These are phyloP conservation scores for Chaetomiaceae sp. DNA, from an alignment of 2,329 filamentous ascomycete species.

Conservation along the genomic window DNA sequence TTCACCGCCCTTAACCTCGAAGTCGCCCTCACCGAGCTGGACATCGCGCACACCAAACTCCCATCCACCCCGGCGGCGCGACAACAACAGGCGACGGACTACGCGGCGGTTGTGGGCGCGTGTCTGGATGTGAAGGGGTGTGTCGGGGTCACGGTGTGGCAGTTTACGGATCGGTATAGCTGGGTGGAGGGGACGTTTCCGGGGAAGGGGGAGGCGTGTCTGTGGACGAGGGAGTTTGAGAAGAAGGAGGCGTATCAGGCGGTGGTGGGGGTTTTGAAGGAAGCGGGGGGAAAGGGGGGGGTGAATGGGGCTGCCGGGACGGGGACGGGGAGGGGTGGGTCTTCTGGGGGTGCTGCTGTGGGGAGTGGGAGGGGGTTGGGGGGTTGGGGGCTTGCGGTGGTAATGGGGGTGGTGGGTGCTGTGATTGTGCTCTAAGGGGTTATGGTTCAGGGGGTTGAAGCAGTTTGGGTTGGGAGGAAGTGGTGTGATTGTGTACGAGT, in stretches of 20 bases:
- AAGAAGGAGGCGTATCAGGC: slow-evolving; percentile 39
- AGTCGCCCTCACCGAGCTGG: slow-evolving; percentile 49
- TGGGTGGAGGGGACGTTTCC: slow-evolving; percentile 36
- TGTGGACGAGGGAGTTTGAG: slow-evolving; percentile 35
- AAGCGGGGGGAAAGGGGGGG: slow-evolving; percentile 7
- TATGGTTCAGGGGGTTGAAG: no score
- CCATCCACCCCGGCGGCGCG: slow-evolving; percentile 39
- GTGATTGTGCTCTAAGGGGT: no score
- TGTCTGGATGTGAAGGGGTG: slow-evolving; percentile 36
- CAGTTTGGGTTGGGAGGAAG: no score
- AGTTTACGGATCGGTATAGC: slow-evolving; percentile 35
- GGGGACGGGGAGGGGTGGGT: neutral
- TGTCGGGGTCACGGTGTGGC: slow-evolving; percentile 43
- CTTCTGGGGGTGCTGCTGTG: neutral
- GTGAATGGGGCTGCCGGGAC: neutral
- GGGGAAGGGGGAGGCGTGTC: slow-evolving; percentile 37
- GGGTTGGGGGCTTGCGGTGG: no score
- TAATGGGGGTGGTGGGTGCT: no score
- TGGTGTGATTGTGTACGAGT: no score
- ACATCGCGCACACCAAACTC: slow-evolving; percentile 42
- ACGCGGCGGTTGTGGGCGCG: slow-evolving; percentile 36
- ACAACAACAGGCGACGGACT: slow-evolving; percentile 45
- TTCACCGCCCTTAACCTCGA: slow-evolving; percentile 43
- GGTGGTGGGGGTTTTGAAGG: slow-evolving; percentile 28
- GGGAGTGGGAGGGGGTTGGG: neutral